Evolutionary conservation across 2,329 filamentous ascomycete species (phyloP), one percentile per base, ranked within the genome.

Genomic region (Exophiala xenobiotica): DNA sequence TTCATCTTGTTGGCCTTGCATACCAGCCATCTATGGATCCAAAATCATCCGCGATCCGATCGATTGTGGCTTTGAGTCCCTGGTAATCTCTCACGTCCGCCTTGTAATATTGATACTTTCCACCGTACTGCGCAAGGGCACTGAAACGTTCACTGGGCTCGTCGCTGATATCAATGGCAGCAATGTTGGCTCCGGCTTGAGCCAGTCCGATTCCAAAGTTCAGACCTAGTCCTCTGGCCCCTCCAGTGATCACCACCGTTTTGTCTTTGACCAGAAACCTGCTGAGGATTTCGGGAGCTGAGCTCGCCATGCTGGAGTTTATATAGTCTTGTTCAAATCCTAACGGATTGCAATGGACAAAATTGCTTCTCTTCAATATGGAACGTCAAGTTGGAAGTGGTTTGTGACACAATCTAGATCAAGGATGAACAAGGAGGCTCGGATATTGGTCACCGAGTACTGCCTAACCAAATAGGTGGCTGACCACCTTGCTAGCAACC

Each of bases 231-330:
- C 60, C 58, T 23, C 56, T 56, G 19, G 53, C 57, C 24, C 48
- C 60, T 18, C 60, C 60, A n/a, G 60, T 62, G 31, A 62, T 39
- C 18, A 61, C 51, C n/a, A 58, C 56, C 4, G 54, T 61, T 35
- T 56, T 54, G 35, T 50, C 52, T 41, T 44, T 56, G n/a, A 60
- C 40, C 5, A 35, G 31, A 38, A 53, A 53, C 20, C 14, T 7
- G 14, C 27, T 12, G 16, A 31, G 27, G 4, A 31, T n/a, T 6
- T 9, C 27, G 11, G 27, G 27, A 4, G 8, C 14, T 31, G 27
- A 31, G 27, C 8, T 11, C 14, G 27, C n/a, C n/a, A n/a, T n/a
- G n/a, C n/a, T n/a, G n/a, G n/a, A n/a, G n/a, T n/a, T n/a, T n/a
- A n/a, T n/a, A n/a, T n/a, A n/a, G n/a, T n/a, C n/a, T 31, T 31